phyloP scores from a whole-genome alignment of 1,284 basidiomycete genomes.

The Ustilago trichophora region DNA sequence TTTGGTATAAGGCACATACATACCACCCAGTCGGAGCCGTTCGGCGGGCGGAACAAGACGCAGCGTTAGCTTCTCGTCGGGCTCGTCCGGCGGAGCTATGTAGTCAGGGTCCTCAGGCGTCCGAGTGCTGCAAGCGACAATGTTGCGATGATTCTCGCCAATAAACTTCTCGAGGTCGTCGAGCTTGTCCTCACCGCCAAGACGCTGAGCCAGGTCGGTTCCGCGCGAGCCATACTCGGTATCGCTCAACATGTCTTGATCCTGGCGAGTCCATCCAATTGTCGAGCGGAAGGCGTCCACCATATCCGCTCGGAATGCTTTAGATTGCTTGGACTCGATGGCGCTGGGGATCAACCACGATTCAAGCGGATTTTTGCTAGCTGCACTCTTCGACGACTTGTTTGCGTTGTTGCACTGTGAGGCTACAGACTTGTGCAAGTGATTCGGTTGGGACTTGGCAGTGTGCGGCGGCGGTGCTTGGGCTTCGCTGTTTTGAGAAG shows the following conservation, averaged over 20 bases:
- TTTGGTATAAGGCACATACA: slow-evolving; percentile 45
- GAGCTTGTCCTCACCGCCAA: slow-evolving; percentile 1
- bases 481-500: slow-evolving; percentile 30
- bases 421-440: background rate
- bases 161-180: background rate
- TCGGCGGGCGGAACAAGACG: slow-evolving; percentile 22
- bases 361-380: background rate
- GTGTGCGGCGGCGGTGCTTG: slow-evolving; percentile 21
- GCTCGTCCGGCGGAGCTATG: background rate
- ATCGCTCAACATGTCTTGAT: slow-evolving; percentile 19
- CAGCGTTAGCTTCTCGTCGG: slow-evolving; percentile 10
- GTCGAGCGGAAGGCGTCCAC: slow-evolving; percentile 30
- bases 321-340: slow-evolving; percentile 14
- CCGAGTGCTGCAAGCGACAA: background rate
- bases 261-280: slow-evolving; percentile 37
- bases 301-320: slow-evolving; percentile 30
- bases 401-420: background rate
- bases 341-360: slow-evolving; percentile 16
- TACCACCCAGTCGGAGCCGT: slow-evolving; percentile 23
- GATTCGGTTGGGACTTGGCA: background rate
- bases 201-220: background rate
- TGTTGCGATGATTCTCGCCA: background rate
- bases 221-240: background rate
- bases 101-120: background rate
- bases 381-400: background rate